Evolutionary conservation across 2,329 filamentous ascomycete genomes (phyloP), one percentile per base, ranked within the genome.

Genomic region (Tolypocladium album): DNA sequence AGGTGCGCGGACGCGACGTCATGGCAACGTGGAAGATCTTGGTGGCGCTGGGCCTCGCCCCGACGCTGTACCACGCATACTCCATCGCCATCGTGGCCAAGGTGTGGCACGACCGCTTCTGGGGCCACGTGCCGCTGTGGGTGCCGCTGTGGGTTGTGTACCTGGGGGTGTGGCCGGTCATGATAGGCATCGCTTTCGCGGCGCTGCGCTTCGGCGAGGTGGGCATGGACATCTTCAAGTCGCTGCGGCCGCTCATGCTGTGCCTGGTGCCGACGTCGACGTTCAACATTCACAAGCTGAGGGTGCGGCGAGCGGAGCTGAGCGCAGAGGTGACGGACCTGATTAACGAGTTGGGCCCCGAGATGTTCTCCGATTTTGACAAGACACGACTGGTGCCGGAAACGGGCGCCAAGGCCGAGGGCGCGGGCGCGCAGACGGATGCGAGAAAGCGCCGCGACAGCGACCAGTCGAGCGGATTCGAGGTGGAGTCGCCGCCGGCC

Each of bases 201-300:
- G 91, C 94, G 8, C 85, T 99, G 58, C 88, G 94, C 13, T 96
- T 97, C 65, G 94, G 94, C 55, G 94, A 99, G 76, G 88, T 96
- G n/a, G 94, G 93, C 58, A 97, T 99, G 92, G 94, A 99, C 70
- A 97, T 99, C 60, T 79, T 94, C 77, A 99, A 97, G 75, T 97
- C 93, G 0, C 82, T 99, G 20, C 85, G 91, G 12, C 94, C 94
- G 7, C 83, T 99, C 12, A 79, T 96, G 55, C 80, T 97, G 40
- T 94, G 90, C 64, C 82, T 97, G 68, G 88, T 89, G 67, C 94
- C 94, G 1, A 86, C 86, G 5, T 93, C 90, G 1, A 88, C 86
- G 71, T 96, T 92, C 76, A 90, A 88, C 61, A 84, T 99, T 56
- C 84, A 90, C 63, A 88, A 88, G 67, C 82, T 99, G 57, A 86